Percentiles rank a stretch among this genome's conserved stretches.
Evolutionary conservation across 1,139 yeast species (phyloP).

Genomic region (Debaryomyces nepalensis): DNA sequence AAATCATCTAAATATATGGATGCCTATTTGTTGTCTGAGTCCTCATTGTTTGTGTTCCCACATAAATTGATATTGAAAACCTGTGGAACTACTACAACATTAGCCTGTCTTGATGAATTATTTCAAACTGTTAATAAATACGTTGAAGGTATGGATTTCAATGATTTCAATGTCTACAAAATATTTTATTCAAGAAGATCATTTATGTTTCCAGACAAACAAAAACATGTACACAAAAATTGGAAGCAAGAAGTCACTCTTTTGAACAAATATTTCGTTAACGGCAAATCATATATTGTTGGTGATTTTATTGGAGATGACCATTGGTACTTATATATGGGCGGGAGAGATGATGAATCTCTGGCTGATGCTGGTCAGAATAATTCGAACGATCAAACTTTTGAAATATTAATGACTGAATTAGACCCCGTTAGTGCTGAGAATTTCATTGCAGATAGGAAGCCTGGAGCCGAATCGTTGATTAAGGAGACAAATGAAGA

Average conservation of each 20-base stretch:
- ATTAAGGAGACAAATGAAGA: constrained; percentile 45
- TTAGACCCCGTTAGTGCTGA: constrained; percentile 62
- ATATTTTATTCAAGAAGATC: constrained; percentile 90
- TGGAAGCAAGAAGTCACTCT: constrained; percentile 83
- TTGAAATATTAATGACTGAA: constrained; percentile 92
- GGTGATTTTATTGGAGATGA: constrained; percentile 76
- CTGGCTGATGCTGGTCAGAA: constrained; percentile 13
- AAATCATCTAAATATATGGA: constrained; percentile 70
- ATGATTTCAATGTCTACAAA: constrained; percentile 54
- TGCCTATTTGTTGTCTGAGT: constrained; percentile 87
- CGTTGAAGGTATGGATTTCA: constrained; percentile 24
- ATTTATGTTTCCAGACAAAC: constrained; percentile 91
- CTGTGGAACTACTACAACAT: constrained; percentile 94
- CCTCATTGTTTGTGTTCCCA: constrained; percentile 86
- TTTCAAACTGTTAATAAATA: constrained; percentile 51
- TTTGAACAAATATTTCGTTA: constrained; percentile 64
- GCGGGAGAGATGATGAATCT: constrained; percentile 38
- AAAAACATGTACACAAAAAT: constrained; percentile 76
- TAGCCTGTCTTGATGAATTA: constrained; percentile 72
- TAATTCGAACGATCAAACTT: constrained; percentile 63
- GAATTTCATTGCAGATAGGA: constrained; percentile 63
- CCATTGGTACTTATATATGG: constrained; percentile 90
- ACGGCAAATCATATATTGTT: constrained; percentile 75
- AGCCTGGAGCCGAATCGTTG: constrained; percentile 51
- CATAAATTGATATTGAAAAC: constrained; percentile 89